Evolutionary conservation across 208 protist species (phyloP).

Genomic region (Leishmania aethiopica): DNA sequence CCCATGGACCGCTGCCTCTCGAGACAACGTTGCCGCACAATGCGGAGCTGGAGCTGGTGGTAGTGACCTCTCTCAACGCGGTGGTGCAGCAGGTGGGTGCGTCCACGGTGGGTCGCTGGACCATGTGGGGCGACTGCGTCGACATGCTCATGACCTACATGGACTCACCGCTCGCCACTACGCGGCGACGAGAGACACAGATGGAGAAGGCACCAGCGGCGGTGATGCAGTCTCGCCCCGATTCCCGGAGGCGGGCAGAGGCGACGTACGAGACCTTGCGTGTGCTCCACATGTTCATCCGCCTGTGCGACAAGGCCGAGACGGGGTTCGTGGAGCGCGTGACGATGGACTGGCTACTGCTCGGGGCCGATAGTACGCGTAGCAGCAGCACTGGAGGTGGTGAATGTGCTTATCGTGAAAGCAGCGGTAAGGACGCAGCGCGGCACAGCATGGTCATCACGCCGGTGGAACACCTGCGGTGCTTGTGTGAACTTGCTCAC

Average conservation of each 20-base stretch:
- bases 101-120: constrained; percentile 45
- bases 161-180: constrained; percentile 27
- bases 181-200: not conserved
- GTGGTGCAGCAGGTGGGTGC: constrained; percentile 57
- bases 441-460: not conserved
- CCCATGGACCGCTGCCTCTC: not conserved
- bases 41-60: constrained; percentile 14
- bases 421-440: not conserved
- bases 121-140: constrained; percentile 67
- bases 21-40: not conserved
- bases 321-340: constrained; percentile 52
- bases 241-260: not conserved
- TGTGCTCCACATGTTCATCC: constrained; percentile 48
- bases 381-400: not conserved
- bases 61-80: constrained; percentile 45
- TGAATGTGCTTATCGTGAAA: not conserved
- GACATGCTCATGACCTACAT: constrained; percentile 39
- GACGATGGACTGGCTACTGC: constrained; percentile 48
- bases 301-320: constrained; percentile 59
- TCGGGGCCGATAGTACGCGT: not conserved
- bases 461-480: constrained; percentile 1
- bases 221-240: not conserved
- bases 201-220: not conserved
- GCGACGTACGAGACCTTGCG: constrained; percentile 39
- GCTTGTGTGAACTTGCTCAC: not conserved